Base-by-base conservation (phyloP, 192 early-diverging fungal genomes). In the Helicostylum pulchrum region DNA sequence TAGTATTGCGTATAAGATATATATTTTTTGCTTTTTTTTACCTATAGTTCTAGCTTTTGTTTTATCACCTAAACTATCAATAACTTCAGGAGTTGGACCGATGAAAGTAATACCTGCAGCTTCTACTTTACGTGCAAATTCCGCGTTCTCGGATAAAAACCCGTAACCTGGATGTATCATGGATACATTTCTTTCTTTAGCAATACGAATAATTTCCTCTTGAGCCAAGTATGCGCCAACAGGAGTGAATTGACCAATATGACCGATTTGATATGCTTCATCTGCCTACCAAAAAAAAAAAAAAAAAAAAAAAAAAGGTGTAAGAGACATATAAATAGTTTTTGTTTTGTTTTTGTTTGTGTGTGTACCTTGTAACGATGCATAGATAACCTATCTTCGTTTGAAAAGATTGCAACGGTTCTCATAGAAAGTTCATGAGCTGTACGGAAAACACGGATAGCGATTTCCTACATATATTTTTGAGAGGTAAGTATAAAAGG, bases 131-230 rank as follows among this genome's bases (percentile, higher is more conserved):
- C 84, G 78, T 1, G 95, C 94, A 77, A 98, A 98, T 52, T 80
- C 79, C 4, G 95, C 82, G 71, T 98, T 97, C 78, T 98, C 96
- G 23, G 88, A 88, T 34, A 98, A 77, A 79, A 98, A 96, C 12
- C 96, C 96, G 77, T 98, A 98, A 43, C 94, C 93, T 26, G 94
- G 94, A 62, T 96, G 95, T 72, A 98, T 90, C 67, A 87, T 90
- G 60, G 82, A 85, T 56, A 88, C 91, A 65, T 84, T 82, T 54
- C 85, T 83, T 61, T 80, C 67, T 58, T 89, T 83, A 30, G 94
- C 96, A 67, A 96, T 92, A n/a, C 75, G 77, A 59, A 98, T 83
- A 50, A 98, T 95, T 69, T 93, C 90, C 70, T 93, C 91, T 70
- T 94, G 92, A 15, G 90, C 90, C 51, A 98, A 83, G 72, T 98